Conservation (phyloP, 768 basidiomycete genomes). For the Suillus luteus region DNA sequence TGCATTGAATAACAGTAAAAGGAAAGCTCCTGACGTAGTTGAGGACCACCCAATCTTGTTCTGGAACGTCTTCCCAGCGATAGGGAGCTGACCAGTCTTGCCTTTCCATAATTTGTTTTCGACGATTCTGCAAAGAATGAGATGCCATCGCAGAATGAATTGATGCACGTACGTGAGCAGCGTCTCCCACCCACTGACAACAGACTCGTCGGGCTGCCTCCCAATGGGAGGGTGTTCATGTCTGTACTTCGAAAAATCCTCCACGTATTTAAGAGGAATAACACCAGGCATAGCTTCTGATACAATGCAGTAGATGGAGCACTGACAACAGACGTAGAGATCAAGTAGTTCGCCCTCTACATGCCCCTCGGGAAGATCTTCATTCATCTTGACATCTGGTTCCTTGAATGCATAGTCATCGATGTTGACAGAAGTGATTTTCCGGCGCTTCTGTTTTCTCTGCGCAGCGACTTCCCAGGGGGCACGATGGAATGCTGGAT, state of each 20-base stretch:
- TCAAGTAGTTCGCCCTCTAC: conserved; percentile 62
- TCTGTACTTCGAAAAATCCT: conserved; percentile 67
- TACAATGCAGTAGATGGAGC: conserved; percentile 70
- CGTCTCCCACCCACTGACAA: conserved; percentile 64
- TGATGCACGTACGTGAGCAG: conserved; percentile 56
- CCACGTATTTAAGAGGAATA: conserved; percentile 59
- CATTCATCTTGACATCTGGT: conserved; percentile 35
- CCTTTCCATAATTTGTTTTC: conserved; percentile 78
- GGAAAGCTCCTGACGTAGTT: conserved; percentile 49
- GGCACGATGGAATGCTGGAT: conserved; percentile 57
- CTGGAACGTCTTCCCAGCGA: conserved; percentile 56
- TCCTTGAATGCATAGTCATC: conserved; percentile 26
- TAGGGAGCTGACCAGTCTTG: conserved; percentile 58
- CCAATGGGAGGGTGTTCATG: conserved; percentile 54
- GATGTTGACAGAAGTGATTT: conserved; percentile 44
- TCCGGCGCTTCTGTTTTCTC: conserved; percentile 56
- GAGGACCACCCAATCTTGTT: conserved; percentile 67
- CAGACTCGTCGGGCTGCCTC: conserved; percentile 55
- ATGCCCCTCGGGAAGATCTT: conserved; percentile 35
- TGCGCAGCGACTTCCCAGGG: conserved; percentile 59
- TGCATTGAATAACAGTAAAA: conserved; percentile 8
- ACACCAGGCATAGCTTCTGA: conserved; percentile 75
- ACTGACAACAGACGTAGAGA: conserved; percentile 84
- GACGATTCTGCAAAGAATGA: conserved; percentile 51
- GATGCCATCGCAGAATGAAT: neutral